These are phyloP conservation scores for Zygosaccharomyces pseudobailii DNA, from an alignment of 1,139 yeast species.

Conservation along the genomic window DNA sequence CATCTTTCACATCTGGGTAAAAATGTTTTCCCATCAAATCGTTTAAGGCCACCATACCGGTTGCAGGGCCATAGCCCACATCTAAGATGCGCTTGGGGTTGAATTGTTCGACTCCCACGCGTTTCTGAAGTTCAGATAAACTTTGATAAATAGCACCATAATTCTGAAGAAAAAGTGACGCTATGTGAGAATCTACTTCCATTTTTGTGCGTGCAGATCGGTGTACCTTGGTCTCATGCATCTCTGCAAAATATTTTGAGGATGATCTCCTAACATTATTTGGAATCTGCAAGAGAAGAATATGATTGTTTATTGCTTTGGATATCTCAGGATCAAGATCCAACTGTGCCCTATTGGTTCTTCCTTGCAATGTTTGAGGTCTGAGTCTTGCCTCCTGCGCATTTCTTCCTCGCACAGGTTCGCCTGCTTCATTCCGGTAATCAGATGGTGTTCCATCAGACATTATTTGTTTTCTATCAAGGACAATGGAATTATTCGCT, in stretches of 20 bases:
- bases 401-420: conserved; percentile 27
- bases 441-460: conserved; percentile 36
- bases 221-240: conserved; percentile 50
- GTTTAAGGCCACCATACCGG: conserved; percentile 84
- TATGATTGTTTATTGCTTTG: conserved; percentile 54
- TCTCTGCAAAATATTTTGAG: conserved; percentile 46
- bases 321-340: conserved; percentile 50
- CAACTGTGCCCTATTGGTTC: conserved; percentile 30
- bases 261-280: conserved; percentile 52
- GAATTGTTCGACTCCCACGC: conserved; percentile 47
- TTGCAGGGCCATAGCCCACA: conserved; percentile 88
- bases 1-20: conserved; percentile 61
- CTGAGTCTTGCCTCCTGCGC: conserved; percentile 28
- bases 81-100: conserved; percentile 66
- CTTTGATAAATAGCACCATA: conserved; percentile 71
- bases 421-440: conserved; percentile 28
- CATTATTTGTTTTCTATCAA: conserved; percentile 30
- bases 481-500: conserved; percentile 34
- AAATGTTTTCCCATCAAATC: conserved; percentile 67
- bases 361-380: conserved; percentile 37
- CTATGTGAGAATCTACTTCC: conserved; percentile 80
- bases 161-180: conserved; percentile 78
- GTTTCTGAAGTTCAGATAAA: conserved; percentile 57
- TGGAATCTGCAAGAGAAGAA: conserved; percentile 51
- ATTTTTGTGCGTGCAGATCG: conserved; percentile 47